Evolutionary conservation across 2,329 filamentous ascomycete genomes (phyloP), one percentile per base, ranked within the genome.

Genomic region (Cercospora sojina): DNA sequence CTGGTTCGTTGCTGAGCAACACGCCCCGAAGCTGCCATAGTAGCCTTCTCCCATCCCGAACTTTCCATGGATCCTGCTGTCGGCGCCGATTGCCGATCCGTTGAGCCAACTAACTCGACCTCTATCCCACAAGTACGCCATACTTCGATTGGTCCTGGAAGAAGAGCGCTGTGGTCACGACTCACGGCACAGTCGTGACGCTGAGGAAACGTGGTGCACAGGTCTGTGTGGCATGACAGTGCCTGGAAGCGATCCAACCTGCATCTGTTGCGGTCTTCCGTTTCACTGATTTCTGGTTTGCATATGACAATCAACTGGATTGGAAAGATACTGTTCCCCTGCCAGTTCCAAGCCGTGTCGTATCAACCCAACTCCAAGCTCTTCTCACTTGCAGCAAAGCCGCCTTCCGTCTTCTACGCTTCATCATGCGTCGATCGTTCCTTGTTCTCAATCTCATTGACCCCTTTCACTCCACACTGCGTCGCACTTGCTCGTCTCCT

Each of bases 361-460:
- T 43, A n/a, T 27, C 20, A 25, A 59, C 13, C 9, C n/a, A 5
- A 13, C 25, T 41, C 62, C 35, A 58, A 47, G 53, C 58, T 64
- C 64, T 70, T 70, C 65, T 69, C 69, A 35, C 68, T 67, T 5
- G 49, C 64, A 41, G 55, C 64, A 32, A 66, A 64, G 1, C 63
- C 63, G 5, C 63, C 53, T 41, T 69, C 64, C 25, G 32, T 60
- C 23, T 32, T 25, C 31, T 70, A 67, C 27, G 43, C 65, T 41
- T 69, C 64, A 43, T 65, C 60, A 56, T 71, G 64, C 23, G 41
- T 51, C 10, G 63, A 64, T 29, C 65, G 57, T n/a, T 67, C 64
- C 65, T 70, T 69, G 53, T 64, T 62, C 68, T 71, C 63, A 7
- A 67, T n/a, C 7, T 58, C 58, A 12, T 55, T 51, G n/a, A 64